Evolutionary conservation across 176 grass and related monocot species (phyloP).

Genomic region (Rhynchospora pubera): DNA sequence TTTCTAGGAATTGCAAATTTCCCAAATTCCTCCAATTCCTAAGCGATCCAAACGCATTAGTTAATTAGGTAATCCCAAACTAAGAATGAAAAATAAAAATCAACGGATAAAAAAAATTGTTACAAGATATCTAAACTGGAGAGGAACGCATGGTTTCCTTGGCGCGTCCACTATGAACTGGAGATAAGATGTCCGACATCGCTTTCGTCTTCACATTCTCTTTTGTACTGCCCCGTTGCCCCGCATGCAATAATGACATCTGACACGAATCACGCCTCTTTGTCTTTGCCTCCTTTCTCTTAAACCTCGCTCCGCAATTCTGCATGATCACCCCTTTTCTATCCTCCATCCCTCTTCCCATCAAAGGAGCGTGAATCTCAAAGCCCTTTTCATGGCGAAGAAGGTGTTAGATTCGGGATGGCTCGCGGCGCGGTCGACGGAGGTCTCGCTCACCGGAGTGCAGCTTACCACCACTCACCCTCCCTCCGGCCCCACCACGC

Average conservation of each 20-base stretch:
- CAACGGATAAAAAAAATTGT: too few relatives aligned
- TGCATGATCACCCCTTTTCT: too few relatives aligned
- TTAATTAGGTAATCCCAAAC: too few relatives aligned
- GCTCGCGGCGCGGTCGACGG: constrained; percentile 77
- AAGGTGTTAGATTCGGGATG: constrained; percentile 79
- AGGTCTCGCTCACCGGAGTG: constrained; percentile 68
- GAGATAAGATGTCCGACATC: constrained; percentile 4
- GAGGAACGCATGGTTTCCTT: neutral
- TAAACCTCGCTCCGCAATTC: too few relatives aligned
- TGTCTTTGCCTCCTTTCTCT: neutral
- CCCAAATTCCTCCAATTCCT: too few relatives aligned
- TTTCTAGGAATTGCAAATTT: too few relatives aligned
- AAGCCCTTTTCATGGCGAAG: constrained; percentile 38
- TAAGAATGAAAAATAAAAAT: too few relatives aligned
- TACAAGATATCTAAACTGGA: too few relatives aligned
- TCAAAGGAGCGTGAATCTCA: neutral
- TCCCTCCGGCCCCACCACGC: constrained; percentile 32
- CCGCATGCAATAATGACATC: neutral
- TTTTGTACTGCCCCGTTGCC: neutral
- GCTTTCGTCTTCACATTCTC: neutral
- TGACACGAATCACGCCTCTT: neutral
- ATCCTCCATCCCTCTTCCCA: too few relatives aligned
- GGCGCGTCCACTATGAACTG: neutral
- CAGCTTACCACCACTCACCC: constrained; percentile 81
- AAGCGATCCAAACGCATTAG: too few relatives aligned